phyloP scores from a whole-genome alignment of 2,329 filamentous ascomycete species.

The Verticillium isaacii region DNA sequence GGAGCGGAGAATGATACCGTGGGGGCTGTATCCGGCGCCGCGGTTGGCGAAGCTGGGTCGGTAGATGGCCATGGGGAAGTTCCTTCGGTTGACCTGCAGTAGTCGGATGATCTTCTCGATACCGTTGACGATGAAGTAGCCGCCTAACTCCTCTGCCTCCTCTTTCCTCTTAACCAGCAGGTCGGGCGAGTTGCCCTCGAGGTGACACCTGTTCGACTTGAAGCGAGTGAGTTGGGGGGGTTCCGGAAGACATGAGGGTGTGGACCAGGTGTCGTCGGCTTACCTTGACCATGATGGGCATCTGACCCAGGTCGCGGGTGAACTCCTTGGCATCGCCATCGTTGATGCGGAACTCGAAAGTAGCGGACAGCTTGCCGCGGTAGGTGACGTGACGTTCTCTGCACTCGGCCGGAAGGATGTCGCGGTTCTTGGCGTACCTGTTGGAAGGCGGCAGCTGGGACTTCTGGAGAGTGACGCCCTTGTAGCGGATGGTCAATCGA shows the following conservation, averaged over 20 bases:
- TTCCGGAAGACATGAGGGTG: neutral
- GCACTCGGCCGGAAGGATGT: slow-evolving; percentile 88
- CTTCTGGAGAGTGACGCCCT: slow-evolving; percentile 78
- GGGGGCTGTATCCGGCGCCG: slow-evolving; percentile 82
- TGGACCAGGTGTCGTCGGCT: slow-evolving; percentile 17
- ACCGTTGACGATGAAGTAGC: slow-evolving; percentile 96
- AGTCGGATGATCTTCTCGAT: slow-evolving; percentile 96
- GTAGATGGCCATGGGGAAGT: slow-evolving; percentile 92
- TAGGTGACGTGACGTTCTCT: slow-evolving; percentile 92
- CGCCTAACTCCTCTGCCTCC: slow-evolving; percentile 92
- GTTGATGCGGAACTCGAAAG: slow-evolving; percentile 83
- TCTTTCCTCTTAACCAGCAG: slow-evolving; percentile 83
- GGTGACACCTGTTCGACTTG: slow-evolving; percentile 83
- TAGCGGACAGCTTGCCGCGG: slow-evolving; percentile 76
- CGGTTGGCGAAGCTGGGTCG: slow-evolving; percentile 86
- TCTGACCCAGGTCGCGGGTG: slow-evolving; percentile 76
- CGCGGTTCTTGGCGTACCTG: slow-evolving; percentile 77
- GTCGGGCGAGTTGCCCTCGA: slow-evolving; percentile 79
- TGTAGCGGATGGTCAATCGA: slow-evolving; percentile 71
- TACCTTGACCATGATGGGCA: slow-evolving; percentile 92
- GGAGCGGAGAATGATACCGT: slow-evolving; percentile 84
- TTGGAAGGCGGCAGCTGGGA: slow-evolving; percentile 74
- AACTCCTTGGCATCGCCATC: slow-evolving; percentile 79
- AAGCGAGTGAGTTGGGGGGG: neutral
- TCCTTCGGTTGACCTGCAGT: slow-evolving; percentile 83